phyloP scores from a whole-genome alignment of 2,329 filamentous ascomycete genomes.

The Thelonectria discophora region DNA sequence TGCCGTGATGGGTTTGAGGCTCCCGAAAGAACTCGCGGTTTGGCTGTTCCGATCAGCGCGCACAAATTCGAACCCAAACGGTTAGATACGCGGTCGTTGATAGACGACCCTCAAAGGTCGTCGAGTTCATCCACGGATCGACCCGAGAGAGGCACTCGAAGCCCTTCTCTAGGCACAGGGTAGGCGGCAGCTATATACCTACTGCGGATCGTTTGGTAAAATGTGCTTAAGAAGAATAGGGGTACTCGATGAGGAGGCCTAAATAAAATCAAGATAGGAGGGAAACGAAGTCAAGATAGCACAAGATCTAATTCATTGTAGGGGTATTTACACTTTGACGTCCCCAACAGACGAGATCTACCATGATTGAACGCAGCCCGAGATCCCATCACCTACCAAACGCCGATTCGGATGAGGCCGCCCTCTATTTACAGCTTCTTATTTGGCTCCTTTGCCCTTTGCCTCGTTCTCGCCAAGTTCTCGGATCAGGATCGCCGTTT shows the following conservation, averaged over 20 bases:
- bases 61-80: neutral
- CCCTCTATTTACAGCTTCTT: constrained; percentile 31
- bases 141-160: neutral
- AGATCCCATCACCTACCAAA: constrained; percentile 41
- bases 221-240: neutral
- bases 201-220: neutral
- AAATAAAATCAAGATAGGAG: neutral
- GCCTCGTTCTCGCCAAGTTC: constrained; percentile 89
- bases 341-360: constrained; percentile 31
- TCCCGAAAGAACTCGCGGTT: constrained; percentile 30
- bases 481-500: constrained; percentile 80
- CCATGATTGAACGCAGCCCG: constrained; percentile 38
- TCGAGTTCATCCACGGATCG: neutral
- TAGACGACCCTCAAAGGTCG: neutral
- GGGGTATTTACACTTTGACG: constrained; percentile 47
- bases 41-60: constrained; percentile 26
- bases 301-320: constrained; percentile 34
- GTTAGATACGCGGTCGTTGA: neutral
- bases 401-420: constrained; percentile 43
- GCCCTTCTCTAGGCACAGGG: constrained; percentile 23
- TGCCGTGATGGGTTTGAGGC: constrained; percentile 46
- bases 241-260: neutral
- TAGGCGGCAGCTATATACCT: neutral
- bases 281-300: neutral
- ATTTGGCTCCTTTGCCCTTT: constrained; percentile 82